These are phyloP conservation scores for Grigorovia humatica DNA, from an alignment of 805 yeast species.

Conservation along the genomic window DNA sequence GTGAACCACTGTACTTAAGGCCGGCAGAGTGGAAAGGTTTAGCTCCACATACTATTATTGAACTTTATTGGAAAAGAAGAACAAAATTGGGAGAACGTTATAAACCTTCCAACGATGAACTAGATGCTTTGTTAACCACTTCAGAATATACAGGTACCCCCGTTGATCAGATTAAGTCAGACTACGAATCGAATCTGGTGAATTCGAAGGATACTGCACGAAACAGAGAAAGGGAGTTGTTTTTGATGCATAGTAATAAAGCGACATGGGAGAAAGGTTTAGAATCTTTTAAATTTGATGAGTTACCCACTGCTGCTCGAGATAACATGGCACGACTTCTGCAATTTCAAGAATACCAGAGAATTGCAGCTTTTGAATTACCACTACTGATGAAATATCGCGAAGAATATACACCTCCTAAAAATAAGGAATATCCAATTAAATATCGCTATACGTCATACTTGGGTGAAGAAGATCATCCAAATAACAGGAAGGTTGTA, in stretches of 20 bases:
- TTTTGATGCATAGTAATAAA: background rate
- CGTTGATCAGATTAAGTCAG: constrained; percentile 23
- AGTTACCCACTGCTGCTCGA: constrained; percentile 61
- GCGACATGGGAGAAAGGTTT: constrained; percentile 5
- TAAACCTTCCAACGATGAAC: constrained; percentile 41
- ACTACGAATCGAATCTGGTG: constrained; percentile 18
- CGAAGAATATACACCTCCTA: constrained; percentile 48
- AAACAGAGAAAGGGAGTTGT: background rate
- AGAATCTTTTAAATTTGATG: constrained; percentile 46
- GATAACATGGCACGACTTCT: constrained; percentile 62
- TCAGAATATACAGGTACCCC: constrained; percentile 34
- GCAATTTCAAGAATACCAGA: constrained; percentile 61
- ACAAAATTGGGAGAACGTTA: constrained; percentile 43
- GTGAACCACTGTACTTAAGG: constrained; percentile 33
- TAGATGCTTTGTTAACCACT: constrained; percentile 45
- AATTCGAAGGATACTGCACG: background rate
- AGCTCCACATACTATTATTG: constrained; percentile 52
- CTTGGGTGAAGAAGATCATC: constrained; percentile 54
- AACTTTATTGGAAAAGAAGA: constrained; percentile 50
- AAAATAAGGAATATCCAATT: constrained; percentile 40
- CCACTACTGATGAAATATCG: constrained; percentile 74
- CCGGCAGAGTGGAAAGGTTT: constrained; percentile 67
- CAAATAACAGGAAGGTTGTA: constrained; percentile 49
- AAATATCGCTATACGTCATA: constrained; percentile 63
- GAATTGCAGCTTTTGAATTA: constrained; percentile 86